phyloP scores from a whole-genome alignment of 768 basidiomycete species.

The Glaciozyma antarctica region DNA sequence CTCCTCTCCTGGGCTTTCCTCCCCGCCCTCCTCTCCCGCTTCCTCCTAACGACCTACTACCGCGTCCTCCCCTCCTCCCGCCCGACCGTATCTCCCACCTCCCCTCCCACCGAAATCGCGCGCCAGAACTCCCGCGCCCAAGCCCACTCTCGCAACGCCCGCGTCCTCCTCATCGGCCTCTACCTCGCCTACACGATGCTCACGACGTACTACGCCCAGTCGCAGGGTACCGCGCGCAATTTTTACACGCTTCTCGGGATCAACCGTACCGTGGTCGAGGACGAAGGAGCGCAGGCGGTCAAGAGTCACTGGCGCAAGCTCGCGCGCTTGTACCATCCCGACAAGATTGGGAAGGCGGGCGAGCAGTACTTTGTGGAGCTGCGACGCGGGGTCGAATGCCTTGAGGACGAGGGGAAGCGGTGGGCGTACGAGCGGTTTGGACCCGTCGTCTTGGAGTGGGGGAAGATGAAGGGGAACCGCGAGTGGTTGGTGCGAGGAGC shows the following conservation, averaged over 20 bases:
- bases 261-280: constrained; percentile 54
- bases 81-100: constrained; percentile 9
- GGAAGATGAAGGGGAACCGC: constrained; percentile 54
- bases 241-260: constrained; percentile 69
- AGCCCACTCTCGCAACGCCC: constrained; percentile 16
- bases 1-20: constrained; percentile 26
- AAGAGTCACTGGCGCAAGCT: constrained; percentile 67
- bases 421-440: constrained; percentile 91
- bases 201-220: constrained; percentile 36
- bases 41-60: constrained; percentile 24
- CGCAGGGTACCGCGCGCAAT: constrained; percentile 54
- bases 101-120: constrained; percentile 8
- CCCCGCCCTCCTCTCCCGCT: constrained; percentile 17
- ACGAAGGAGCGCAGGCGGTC: constrained; percentile 42
- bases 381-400: constrained; percentile 63
- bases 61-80: constrained; percentile 10
- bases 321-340: constrained; percentile 66
- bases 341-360: constrained; percentile 50
- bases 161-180: constrained; percentile 23
- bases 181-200: constrained; percentile 36
- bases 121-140: constrained; percentile 1
- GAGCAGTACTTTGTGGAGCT: constrained; percentile 61
- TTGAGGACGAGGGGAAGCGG: constrained; percentile 64
- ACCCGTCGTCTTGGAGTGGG: constrained; percentile 60
- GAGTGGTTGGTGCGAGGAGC: constrained; percentile 65